Conservation (phyloP, 768 basidiomycete species). For the Lactarius quietus region DNA sequence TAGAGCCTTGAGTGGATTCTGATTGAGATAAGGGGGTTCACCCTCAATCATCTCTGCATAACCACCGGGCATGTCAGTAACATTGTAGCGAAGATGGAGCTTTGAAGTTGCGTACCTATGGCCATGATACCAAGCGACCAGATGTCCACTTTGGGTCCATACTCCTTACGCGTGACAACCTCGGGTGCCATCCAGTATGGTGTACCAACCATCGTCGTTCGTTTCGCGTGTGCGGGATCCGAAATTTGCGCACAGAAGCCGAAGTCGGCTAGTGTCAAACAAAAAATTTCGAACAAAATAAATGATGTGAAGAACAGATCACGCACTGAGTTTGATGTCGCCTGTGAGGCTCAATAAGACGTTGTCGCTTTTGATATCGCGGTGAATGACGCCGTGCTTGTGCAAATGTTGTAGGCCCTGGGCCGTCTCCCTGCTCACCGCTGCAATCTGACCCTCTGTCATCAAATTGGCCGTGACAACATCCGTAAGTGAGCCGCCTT, state of each 20-base stretch:
- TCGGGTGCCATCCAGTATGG: slow-evolving; percentile 99
- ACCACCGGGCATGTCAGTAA: slow-evolving; percentile 1
- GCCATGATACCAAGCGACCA: slow-evolving; percentile 98
- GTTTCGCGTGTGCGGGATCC: slow-evolving; percentile 75
- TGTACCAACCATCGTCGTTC: slow-evolving; percentile 97
- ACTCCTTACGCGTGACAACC: slow-evolving; percentile 96
- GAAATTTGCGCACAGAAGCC: slow-evolving; percentile 99
- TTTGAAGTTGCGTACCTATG: slow-evolving; percentile 54
- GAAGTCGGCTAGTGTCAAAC: slow-evolving; percentile 71
- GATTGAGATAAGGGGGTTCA: slow-evolving; percentile 93
- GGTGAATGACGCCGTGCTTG: slow-evolving; percentile 94
- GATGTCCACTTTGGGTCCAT: slow-evolving; percentile 97
- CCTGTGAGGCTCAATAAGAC: slow-evolving; percentile 89
- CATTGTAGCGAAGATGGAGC: neutral
- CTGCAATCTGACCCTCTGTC: slow-evolving; percentile 98
- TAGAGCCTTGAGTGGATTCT: slow-evolving; percentile 93
- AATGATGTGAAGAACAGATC: neutral
- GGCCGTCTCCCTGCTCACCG: slow-evolving; percentile 87
- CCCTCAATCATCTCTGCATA: slow-evolving; percentile 93
- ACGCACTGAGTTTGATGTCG: slow-evolving; percentile 97
- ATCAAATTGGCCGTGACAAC: slow-evolving; percentile 95
- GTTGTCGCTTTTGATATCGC: slow-evolving; percentile 99
- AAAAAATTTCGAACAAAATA: neutral
- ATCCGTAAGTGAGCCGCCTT: slow-evolving; percentile 91
- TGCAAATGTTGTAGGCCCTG: slow-evolving; percentile 95